phyloP scores from a whole-genome alignment of 2,329 filamentous ascomycete species.

The Colletotrichum tabaci region DNA sequence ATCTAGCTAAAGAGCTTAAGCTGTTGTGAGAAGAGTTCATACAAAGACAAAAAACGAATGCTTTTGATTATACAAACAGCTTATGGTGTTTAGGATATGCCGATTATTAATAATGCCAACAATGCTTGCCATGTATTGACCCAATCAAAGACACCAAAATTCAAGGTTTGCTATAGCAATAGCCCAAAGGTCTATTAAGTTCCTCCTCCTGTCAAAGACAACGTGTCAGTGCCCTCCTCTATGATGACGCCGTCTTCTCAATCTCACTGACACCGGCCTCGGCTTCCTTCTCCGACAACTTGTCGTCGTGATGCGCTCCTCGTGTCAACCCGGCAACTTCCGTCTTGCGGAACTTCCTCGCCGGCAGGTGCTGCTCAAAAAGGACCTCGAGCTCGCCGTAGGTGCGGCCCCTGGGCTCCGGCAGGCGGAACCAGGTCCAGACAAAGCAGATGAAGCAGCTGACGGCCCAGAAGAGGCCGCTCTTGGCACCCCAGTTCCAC shows the following conservation, averaged over 20 bases:
- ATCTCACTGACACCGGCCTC: slow-evolving; percentile 14
- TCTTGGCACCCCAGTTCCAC: slow-evolving; percentile 64
- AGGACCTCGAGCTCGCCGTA: slow-evolving; percentile 70
- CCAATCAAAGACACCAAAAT: no score
- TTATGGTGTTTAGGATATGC: no score
- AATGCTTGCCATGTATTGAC: no score
- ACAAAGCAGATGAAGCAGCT: slow-evolving; percentile 61
- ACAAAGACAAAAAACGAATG: no score
- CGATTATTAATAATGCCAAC: no score
- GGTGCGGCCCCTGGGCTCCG: slow-evolving; percentile 68
- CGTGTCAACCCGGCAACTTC: slow-evolving; percentile 4
- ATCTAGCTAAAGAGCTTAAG: no score
- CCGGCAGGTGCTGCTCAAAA: slow-evolving; percentile 62
- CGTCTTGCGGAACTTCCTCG: slow-evolving; percentile 56
- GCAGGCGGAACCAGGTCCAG: slow-evolving; percentile 68
- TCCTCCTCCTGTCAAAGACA: background rate
- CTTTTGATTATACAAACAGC: no score
- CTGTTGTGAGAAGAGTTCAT: no score
- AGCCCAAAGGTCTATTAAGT: no score
- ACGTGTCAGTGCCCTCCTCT: background rate
- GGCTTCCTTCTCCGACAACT: slow-evolving; percentile 20
- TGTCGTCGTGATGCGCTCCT: background rate
- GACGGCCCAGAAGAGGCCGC: slow-evolving; percentile 62
- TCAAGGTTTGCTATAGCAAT: no score
- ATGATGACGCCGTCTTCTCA: slow-evolving; percentile 27